Conservation (phyloP, 2,329 filamentous ascomycete genomes). For the Phyllosticta paracitricarpa region DNA sequence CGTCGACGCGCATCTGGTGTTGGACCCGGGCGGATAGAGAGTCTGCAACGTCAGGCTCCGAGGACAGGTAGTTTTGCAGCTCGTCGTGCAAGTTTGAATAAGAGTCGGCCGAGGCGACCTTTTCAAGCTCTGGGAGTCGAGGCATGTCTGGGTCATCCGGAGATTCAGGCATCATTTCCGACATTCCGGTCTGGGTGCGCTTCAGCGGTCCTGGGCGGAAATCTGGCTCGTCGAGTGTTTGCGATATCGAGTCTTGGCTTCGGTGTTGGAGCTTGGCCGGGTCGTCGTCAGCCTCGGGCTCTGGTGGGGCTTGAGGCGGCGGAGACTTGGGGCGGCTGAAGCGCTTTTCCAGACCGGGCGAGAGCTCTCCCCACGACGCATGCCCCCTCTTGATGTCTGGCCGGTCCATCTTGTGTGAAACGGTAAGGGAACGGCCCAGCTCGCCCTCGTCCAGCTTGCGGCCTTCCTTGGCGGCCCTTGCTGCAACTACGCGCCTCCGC, state of each 20-base stretch:
- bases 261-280: constrained; percentile 13
- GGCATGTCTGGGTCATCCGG: constrained; percentile 35
- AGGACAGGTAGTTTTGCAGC: constrained; percentile 21
- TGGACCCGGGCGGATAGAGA: constrained; percentile 38
- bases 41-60: constrained; percentile 25
- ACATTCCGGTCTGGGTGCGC: constrained; percentile 48
- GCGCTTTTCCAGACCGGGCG: constrained; percentile 23
- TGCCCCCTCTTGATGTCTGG: constrained; percentile 19
- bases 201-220: constrained; percentile 38
- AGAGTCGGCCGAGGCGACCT: constrained; percentile 15
- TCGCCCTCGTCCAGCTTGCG: constrained; percentile 8
- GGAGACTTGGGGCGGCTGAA: constrained; percentile 9
- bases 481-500: constrained; percentile 15
- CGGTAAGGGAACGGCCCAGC: constrained; percentile 5
- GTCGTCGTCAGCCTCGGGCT: constrained; percentile 2
- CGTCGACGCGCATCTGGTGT: constrained; percentile 42
- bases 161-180: constrained; percentile 15
- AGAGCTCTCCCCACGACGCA: constrained; percentile 26
- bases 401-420: constrained; percentile 6
- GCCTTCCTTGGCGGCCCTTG: constrained; percentile 3
- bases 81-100: constrained; percentile 18
- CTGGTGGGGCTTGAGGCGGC: constrained; percentile 3
- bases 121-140: constrained; percentile 19
- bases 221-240: constrained; percentile 22
- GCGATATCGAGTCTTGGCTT: constrained; percentile 12